Evolutionary conservation across 768 basidiomycete genomes (phyloP).

Genomic region (Termitomyces eurrhizus): DNA sequence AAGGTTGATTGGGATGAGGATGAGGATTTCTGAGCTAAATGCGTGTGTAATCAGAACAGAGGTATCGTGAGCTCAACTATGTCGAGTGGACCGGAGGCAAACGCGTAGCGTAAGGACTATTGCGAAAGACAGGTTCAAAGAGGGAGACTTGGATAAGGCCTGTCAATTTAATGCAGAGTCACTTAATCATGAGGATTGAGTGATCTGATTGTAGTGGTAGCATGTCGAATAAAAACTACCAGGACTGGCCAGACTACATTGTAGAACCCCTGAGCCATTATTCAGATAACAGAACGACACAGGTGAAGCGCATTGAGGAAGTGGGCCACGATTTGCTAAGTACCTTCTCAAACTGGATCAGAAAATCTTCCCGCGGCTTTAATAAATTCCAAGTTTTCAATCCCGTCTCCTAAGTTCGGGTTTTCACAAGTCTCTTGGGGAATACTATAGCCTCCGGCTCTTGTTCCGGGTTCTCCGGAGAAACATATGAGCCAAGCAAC

Average conservation of each 20-base stretch:
- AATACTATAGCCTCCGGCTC: neutral
- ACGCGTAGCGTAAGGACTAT: no score
- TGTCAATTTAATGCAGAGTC: no score
- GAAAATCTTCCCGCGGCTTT: neutral
- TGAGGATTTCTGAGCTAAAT: constrained; percentile 22
- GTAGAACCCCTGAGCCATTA: no score
- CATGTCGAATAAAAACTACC: no score
- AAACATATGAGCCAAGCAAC: neutral
- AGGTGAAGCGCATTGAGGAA: neutral
- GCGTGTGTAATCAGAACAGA: neutral
- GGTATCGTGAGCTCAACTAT: neutral
- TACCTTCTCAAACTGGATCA: neutral
- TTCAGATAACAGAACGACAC: no score
- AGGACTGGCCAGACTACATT: no score
- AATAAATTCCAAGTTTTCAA: neutral
- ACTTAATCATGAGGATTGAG: no score
- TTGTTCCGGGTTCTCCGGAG: neutral
- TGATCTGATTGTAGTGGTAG: no score
- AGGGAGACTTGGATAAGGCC: no score
- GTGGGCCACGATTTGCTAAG: neutral
- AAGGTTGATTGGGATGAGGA: constrained; percentile 76
- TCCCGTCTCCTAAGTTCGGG: no score
- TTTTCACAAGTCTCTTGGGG: neutral
- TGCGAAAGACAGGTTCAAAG: no score
- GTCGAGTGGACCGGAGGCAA: neutral